Percentiles rank a stretch among this genome's conserved stretches.
Evolutionary conservation across 2,329 filamentous ascomycete genomes (phyloP).

Genomic region (Ophiocordyceps sinensis): DNA sequence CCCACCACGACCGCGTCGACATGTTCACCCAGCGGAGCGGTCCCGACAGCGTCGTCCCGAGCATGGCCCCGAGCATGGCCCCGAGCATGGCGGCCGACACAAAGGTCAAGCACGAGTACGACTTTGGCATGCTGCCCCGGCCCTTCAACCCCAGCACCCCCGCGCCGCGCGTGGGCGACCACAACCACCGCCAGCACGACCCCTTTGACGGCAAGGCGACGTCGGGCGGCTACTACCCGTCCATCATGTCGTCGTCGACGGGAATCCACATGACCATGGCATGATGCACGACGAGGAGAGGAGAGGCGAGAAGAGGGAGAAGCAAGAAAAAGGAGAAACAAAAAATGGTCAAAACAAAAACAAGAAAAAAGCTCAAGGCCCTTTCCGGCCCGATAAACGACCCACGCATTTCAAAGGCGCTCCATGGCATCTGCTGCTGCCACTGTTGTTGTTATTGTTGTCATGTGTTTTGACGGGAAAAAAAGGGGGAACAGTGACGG

Average conservation of each 20-base stretch:
- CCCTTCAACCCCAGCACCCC: slow-evolving; percentile 18
- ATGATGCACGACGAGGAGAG: slow-evolving; percentile 6
- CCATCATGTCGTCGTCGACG: slow-evolving; percentile 30
- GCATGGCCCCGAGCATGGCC: too few species aligned
- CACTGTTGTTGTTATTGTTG: too few species aligned
- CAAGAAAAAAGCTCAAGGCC: background rate
- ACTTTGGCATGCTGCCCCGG: slow-evolving; percentile 28
- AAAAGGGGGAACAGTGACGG: too few species aligned
- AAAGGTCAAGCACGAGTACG: slow-evolving; percentile 37
- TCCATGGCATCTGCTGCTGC: too few species aligned
- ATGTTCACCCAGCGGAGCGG: slow-evolving; percentile 29
- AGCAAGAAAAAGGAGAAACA: too few species aligned
- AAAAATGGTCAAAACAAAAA: too few species aligned
- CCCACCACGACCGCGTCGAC: slow-evolving; percentile 31
- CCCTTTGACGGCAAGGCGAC: slow-evolving; percentile 38
- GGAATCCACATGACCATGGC: slow-evolving; percentile 29
- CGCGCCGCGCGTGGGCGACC: slow-evolving; percentile 17
- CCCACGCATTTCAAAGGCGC: too few species aligned
- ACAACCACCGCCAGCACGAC: slow-evolving; percentile 24
- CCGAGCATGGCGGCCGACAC: too few species aligned
- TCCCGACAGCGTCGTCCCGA: slow-evolving; percentile 18
- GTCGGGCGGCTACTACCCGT: slow-evolving; percentile 39
- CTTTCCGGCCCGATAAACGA: background rate
- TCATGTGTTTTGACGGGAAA: too few species aligned
- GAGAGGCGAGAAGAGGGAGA: too few species aligned